phyloP scores from a whole-genome alignment of 805 yeast species.

The Metschnikowia lachancei region DNA sequence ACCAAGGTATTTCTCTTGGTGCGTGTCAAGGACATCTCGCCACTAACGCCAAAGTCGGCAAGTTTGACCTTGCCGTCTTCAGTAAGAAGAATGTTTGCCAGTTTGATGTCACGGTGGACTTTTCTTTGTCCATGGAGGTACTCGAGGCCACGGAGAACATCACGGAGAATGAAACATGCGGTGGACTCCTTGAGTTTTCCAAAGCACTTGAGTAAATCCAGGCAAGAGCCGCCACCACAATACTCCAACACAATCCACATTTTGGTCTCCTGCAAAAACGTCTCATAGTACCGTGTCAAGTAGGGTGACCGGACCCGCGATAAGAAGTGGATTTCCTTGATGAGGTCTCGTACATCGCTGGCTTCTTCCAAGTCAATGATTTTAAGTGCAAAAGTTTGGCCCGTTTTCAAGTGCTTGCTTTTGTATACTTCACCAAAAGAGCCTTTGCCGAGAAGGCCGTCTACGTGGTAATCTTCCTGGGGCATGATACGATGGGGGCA shows the following conservation, averaged over 20 bases:
- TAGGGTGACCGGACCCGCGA: constrained; percentile 34
- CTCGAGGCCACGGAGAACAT: constrained; percentile 64
- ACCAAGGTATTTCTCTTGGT: constrained; percentile 64
- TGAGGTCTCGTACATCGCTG: constrained; percentile 62
- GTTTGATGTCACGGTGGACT: constrained; percentile 87
- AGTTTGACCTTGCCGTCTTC: constrained; percentile 67
- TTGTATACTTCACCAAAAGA: constrained; percentile 84
- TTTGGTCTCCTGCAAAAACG: constrained; percentile 60
- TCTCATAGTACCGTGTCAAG: constrained; percentile 61
- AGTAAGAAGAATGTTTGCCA: constrained; percentile 82
- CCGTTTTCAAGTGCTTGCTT: constrained; percentile 40
- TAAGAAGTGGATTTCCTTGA: constrained; percentile 77
- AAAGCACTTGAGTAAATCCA: constrained; percentile 61
- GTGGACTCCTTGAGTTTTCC: constrained; percentile 56
- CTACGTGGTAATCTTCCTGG: constrained; percentile 18
- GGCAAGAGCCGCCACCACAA: constrained; percentile 93
- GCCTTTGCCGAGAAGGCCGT: constrained; percentile 59
- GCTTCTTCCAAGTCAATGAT: constrained; percentile 77
- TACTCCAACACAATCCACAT: constrained; percentile 94
- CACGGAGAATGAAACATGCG: constrained; percentile 50
- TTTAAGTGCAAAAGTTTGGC: constrained; percentile 73
- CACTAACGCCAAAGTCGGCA: constrained; percentile 93
- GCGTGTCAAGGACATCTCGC: constrained; percentile 60
- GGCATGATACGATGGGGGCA: too few species aligned
- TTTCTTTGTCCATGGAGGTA: constrained; percentile 74